Percentiles rank a stretch among this genome's conserved stretches.
Evolutionary conservation across 2,329 filamentous ascomycete genomes (phyloP).

Genomic region (Blastomyces silverae): DNA sequence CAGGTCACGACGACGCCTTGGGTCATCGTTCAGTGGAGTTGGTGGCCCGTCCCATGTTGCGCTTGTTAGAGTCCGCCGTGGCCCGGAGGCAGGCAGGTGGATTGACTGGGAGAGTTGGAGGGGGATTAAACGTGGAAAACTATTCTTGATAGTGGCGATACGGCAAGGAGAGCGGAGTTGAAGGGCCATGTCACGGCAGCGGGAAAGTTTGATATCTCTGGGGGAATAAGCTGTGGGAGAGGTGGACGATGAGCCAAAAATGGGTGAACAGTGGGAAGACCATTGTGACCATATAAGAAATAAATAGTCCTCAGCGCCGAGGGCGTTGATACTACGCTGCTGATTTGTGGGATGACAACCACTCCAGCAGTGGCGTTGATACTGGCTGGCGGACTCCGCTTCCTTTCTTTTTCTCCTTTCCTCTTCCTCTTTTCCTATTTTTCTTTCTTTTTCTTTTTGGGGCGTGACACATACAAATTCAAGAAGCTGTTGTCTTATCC

Average conservation of each 20-base stretch:
- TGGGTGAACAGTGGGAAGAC: background rate
- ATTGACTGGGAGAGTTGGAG: slow-evolving; percentile 1
- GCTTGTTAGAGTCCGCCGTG: slow-evolving; percentile 11
- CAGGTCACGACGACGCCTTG: slow-evolving; percentile 14
- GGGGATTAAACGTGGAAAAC: background rate
- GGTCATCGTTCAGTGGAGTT: background rate
- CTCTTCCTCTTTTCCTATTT: background rate
- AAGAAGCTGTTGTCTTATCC: background rate
- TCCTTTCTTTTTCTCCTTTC: background rate
- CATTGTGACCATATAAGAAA: background rate
- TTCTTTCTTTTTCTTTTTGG: background rate
- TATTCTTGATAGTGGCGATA: background rate
- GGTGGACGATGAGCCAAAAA: background rate
- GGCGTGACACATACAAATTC: background rate
- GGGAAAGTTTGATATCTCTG: background rate
- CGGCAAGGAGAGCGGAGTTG: slow-evolving; percentile 5
- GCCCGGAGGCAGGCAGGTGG: slow-evolving; percentile 4
- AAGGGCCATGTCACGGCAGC: slow-evolving; percentile 1
- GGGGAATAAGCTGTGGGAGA: background rate
- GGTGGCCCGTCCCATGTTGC: slow-evolving; percentile 8
- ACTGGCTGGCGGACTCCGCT: background rate
- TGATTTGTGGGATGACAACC: background rate
- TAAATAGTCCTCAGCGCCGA: background rate
- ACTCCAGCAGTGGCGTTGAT: background rate
- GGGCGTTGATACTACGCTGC: no score